Evolutionary conservation across 345 rosid species (phyloP).

Genomic region (Barbarea vulgaris): DNA sequence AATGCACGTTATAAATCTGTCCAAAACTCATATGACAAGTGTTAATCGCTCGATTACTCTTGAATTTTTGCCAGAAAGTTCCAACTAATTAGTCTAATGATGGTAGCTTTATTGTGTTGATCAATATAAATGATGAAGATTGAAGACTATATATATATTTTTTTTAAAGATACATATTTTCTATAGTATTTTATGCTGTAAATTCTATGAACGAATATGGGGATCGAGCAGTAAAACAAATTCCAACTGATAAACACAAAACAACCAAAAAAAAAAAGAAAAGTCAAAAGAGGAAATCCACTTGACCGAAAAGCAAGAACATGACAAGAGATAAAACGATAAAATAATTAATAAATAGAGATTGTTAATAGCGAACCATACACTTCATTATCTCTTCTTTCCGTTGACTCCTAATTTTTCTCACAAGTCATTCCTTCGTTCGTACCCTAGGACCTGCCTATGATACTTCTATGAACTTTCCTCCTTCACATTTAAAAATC

Average conservation of each 20-base stretch:
- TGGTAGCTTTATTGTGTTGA: not conserved
- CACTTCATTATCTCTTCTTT: constrained; percentile 30
- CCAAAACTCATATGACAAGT: not conserved
- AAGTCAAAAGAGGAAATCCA: constrained; percentile 40
- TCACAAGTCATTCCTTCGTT: constrained; percentile 7
- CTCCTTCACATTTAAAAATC: constrained; percentile 2
- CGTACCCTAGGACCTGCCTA: not conserved
- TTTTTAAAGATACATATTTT: not conserved
- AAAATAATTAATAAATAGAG: not conserved
- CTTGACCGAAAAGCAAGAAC: constrained; percentile 33
- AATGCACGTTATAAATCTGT: not conserved
- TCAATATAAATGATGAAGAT: not conserved
- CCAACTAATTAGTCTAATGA: not conserved
- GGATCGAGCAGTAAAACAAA: not conserved
- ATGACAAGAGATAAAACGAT: not conserved
- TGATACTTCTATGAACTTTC: constrained; percentile 29
- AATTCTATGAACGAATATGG: not conserved
- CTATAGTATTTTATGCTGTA: not conserved
- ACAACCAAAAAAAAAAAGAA: not conserved
- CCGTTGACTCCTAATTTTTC: constrained; percentile 29
- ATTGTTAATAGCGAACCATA: constrained; percentile 25
- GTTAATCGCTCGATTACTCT: not conserved
- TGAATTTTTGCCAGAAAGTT: not conserved
- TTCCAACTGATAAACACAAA: not conserved
- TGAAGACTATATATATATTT: not conserved